Evolutionary conservation across 176 grass and related monocot genomes (phyloP).

Genomic region (Poa annua): DNA sequence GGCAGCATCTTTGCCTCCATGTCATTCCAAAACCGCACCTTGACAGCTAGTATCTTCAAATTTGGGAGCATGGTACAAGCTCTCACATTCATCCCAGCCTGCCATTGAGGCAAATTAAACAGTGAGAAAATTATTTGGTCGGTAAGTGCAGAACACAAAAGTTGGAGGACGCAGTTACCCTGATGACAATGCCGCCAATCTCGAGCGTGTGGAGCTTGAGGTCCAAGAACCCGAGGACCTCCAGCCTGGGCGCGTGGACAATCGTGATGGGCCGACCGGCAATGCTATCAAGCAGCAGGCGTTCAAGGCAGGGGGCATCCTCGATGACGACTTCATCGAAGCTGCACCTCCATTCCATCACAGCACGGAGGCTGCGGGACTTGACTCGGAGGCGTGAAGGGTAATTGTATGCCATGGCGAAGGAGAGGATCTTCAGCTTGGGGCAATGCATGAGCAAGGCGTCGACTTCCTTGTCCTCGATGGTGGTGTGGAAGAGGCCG

Average conservation of each 20-base stretch:
- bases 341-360: slow-evolving; percentile 26
- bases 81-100: slow-evolving; percentile 29
- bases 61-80: slow-evolving; percentile 20
- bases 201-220: slow-evolving; percentile 30
- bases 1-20: slow-evolving; percentile 34
- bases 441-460: slow-evolving; percentile 16
- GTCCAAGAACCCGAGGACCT: slow-evolving; percentile 41
- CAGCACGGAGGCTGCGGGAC: slow-evolving; percentile 30
- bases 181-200: slow-evolving; percentile 41
- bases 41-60: slow-evolving; percentile 36
- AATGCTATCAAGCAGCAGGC: not conserved
- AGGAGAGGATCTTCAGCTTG: slow-evolving; percentile 40
- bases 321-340: slow-evolving; percentile 14
- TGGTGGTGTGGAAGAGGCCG: slow-evolving; percentile 1
- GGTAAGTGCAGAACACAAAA: not conserved
- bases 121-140: not conserved
- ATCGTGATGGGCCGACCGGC: not conserved
- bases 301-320: slow-evolving; percentile 41
- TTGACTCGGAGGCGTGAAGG: not conserved
- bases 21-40: slow-evolving; percentile 28
- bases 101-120: not conserved
- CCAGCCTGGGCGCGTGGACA: slow-evolving; percentile 30
- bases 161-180: not conserved
- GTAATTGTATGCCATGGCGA: not conserved
- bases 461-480: not conserved